A percentile compares a stretch with the other conserved stretches of the same genome.
These are phyloP conservation scores for Microthlaspi erraticum DNA, from an alignment of 345 rosid species.

Conservation along the genomic window DNA sequence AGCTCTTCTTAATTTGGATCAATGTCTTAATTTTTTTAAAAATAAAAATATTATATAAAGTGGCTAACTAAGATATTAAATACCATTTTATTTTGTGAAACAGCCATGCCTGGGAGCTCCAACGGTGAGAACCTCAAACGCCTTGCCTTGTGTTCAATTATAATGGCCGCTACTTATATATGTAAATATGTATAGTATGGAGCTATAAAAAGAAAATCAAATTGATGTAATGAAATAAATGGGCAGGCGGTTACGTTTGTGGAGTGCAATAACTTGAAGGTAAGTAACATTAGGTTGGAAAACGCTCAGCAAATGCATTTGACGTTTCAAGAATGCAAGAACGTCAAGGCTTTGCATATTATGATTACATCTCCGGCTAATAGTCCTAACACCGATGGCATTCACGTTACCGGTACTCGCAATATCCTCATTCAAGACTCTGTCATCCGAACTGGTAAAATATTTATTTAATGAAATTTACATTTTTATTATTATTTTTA, in stretches of 20 bases:
- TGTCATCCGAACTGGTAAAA: conserved; percentile 71
- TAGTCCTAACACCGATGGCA: conserved; percentile 95
- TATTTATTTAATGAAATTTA: too few relatives aligned
- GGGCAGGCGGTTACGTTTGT: conserved; percentile 77
- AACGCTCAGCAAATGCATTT: conserved; percentile 90
- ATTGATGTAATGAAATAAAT: conserved; percentile 1
- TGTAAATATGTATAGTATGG: too few relatives aligned
- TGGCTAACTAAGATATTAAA: not conserved
- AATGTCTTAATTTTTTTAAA: not conserved
- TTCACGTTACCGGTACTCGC: conserved; percentile 71
- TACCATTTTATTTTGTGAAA: not conserved
- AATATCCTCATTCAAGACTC: conserved; percentile 63
- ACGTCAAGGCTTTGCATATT: conserved; percentile 63
- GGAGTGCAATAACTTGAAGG: conserved; percentile 62
- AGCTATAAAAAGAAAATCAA: not conserved
- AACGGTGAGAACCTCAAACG: conserved; percentile 59
- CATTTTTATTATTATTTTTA: too few relatives aligned
- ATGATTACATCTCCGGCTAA: conserved; percentile 62
- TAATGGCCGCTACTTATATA: not conserved
- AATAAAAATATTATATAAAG: not conserved
- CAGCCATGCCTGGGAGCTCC: conserved; percentile 90
- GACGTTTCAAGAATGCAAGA: conserved; percentile 54
- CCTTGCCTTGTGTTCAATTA: conserved; percentile 2
- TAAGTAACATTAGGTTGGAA: conserved; percentile 61
- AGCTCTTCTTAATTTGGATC: conserved; percentile 6